Percentiles rank a stretch among this genome's conserved stretches.
phyloP scores from a whole-genome alignment of 768 basidiomycete species.

The Cystobasidium ongulense region DNA sequence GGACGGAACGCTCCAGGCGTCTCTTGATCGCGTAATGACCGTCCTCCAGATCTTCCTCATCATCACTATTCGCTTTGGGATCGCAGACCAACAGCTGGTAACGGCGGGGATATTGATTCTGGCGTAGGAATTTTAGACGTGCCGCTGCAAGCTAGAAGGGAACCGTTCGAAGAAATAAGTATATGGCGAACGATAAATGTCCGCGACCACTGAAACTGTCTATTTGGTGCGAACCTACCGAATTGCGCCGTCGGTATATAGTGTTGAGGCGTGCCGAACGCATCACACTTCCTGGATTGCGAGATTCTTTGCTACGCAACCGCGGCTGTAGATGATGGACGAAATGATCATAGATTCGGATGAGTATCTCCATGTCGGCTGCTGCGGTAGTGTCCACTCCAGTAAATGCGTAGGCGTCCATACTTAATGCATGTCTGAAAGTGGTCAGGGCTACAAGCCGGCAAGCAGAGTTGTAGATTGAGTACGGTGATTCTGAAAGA shows the following conservation, averaged over 20 bases:
- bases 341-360: conserved; percentile 8
- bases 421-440: conserved; percentile 3
- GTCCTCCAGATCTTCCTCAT: not conserved
- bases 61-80: conserved; percentile 8
- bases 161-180: not conserved
- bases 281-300: conserved; percentile 2
- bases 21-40: conserved; percentile 7
- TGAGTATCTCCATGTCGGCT: conserved; percentile 1
- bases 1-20: not conserved
- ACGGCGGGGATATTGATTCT: conserved; percentile 2
- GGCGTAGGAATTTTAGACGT: conserved; percentile 5
- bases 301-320: not conserved
- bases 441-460: not conserved
- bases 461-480: conserved; percentile 4
- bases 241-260: conserved; percentile 7
- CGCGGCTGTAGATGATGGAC: not conserved
- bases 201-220: not conserved
- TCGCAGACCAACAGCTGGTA: not conserved
- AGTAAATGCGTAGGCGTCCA: conserved; percentile 2
- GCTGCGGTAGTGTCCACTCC: conserved; percentile 5
- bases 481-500: conserved; percentile 8
- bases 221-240: not conserved
- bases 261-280: conserved; percentile 5
- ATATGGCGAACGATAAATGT: not conserved
- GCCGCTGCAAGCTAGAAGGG: not conserved